These are phyloP conservation scores for Stachybotrys elegans DNA, from an alignment of 2,329 filamentous ascomycete genomes.

Conservation along the genomic window DNA sequence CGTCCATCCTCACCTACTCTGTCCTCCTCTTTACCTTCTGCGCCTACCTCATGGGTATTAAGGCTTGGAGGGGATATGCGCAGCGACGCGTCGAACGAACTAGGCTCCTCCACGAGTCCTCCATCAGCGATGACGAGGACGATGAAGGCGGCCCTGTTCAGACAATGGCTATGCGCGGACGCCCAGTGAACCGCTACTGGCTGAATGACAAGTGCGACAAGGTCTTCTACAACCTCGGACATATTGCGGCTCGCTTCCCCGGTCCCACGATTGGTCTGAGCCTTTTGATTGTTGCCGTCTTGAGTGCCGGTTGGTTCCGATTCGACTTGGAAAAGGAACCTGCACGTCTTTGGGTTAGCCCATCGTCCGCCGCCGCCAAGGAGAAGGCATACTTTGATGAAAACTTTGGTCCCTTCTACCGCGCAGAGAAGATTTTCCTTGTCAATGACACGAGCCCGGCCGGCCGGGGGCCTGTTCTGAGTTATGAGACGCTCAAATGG, in stretches of 20 bases:
- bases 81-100: slow-evolving; percentile 74
- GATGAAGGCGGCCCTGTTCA: slow-evolving; percentile 79
- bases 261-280: slow-evolving; percentile 74
- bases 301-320: slow-evolving; percentile 82
- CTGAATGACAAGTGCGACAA: slow-evolving; percentile 79
- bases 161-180: slow-evolving; percentile 70
- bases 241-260: slow-evolving; percentile 76
- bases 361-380: slow-evolving; percentile 80
- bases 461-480: slow-evolving; percentile 71
- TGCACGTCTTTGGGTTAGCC: slow-evolving; percentile 93
- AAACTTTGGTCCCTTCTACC: slow-evolving; percentile 93
- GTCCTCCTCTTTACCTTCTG: slow-evolving; percentile 65
- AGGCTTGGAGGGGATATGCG: slow-evolving; percentile 69
- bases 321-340: slow-evolving; percentile 91
- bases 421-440: slow-evolving; percentile 86
- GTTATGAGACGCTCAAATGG: slow-evolving; percentile 84
- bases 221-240: slow-evolving; percentile 75
- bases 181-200: slow-evolving; percentile 72
- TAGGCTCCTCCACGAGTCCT: slow-evolving; percentile 79
- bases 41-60: slow-evolving; percentile 64
- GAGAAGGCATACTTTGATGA: slow-evolving; percentile 93
- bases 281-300: slow-evolving; percentile 66
- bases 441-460: slow-evolving; percentile 74
- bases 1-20: slow-evolving; percentile 81
- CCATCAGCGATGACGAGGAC: slow-evolving; percentile 87